These are phyloP conservation scores for Hibiscus syriacus DNA, from an alignment of 345 rosid genomes.

Conservation along the genomic window DNA sequence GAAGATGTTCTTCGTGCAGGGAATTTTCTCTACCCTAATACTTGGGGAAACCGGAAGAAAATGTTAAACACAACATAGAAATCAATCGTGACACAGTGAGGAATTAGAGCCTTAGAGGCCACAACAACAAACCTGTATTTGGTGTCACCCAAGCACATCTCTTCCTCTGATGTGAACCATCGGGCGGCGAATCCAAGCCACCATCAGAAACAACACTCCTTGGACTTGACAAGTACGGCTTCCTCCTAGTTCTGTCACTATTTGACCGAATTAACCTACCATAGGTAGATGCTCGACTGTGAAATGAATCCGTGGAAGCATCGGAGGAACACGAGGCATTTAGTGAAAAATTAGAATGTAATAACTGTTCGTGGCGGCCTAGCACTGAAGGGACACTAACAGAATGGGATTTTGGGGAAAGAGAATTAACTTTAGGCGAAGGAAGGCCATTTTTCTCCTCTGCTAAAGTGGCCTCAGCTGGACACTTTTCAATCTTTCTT, in stretches of 20 bases:
- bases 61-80: background rate
- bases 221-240: slow-evolving; percentile 46
- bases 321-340: slow-evolving; percentile 92
- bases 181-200: slow-evolving; percentile 55
- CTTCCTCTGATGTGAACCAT: slow-evolving; percentile 51
- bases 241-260: slow-evolving; percentile 53
- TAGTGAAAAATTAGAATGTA: slow-evolving; percentile 57
- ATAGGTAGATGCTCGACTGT: slow-evolving; percentile 70
- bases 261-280: slow-evolving; percentile 50
- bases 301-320: slow-evolving; percentile 85
- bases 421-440: slow-evolving; percentile 24
- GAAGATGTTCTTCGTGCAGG: background rate
- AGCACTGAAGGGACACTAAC: slow-evolving; percentile 47
- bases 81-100: background rate
- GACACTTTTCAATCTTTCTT: slow-evolving; percentile 47
- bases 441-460: slow-evolving; percentile 34
- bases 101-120: slow-evolving; percentile 15
- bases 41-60: background rate
- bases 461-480: slow-evolving; percentile 18
- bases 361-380: slow-evolving; percentile 59
- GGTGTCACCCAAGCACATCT: slow-evolving; percentile 90
- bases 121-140: slow-evolving; percentile 50
- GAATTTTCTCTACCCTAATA: background rate
- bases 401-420: slow-evolving; percentile 48
- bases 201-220: slow-evolving; percentile 71